Evolutionary conservation across 129 eudicot genomes (phyloP).

Genomic region (Centrapalus pauciflorus): DNA sequence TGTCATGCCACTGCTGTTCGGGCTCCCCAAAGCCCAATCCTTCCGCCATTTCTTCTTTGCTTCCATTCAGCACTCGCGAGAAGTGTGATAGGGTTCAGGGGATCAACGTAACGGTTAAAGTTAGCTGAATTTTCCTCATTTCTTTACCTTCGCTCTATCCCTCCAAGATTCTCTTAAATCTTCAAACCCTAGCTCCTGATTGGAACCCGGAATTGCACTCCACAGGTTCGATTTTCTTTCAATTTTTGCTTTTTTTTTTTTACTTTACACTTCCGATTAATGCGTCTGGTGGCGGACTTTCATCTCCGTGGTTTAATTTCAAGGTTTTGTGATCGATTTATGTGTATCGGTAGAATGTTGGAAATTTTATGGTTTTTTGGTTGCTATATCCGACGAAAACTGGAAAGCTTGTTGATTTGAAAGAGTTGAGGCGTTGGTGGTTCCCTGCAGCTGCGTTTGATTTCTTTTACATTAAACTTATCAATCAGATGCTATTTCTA

Average conservation of each 20-base stretch:
- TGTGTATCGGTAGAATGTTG: constrained; percentile 3
- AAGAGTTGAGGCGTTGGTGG: neutral
- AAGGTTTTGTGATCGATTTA: constrained; percentile 12
- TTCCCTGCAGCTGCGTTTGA: constrained; percentile 1
- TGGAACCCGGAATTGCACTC: constrained; percentile 10
- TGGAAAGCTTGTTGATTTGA: constrained; percentile 6
- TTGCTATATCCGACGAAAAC: constrained; percentile 6
- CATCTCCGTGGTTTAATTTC: constrained; percentile 7
- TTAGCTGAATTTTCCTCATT: constrained; percentile 7
- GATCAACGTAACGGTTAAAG: constrained; percentile 18
- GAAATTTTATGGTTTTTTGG: neutral
- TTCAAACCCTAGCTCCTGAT: constrained; percentile 28
- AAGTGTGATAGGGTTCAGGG: constrained; percentile 13
- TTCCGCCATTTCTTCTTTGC: constrained; percentile 10
- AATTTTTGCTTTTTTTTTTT: constrained; percentile 14
- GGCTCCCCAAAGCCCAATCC: constrained; percentile 25
- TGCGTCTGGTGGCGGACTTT: neutral
- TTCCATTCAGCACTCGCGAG: constrained; percentile 11
- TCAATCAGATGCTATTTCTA: constrained; percentile 4
- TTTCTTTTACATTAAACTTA: neutral
- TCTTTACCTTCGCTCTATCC: neutral
- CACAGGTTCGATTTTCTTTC: constrained; percentile 20
- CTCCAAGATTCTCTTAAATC: neutral
- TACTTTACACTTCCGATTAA: constrained; percentile 9
- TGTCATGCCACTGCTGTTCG: constrained; percentile 16